These are phyloP conservation scores for Blepharisma japonicum DNA, from an alignment of 73 alveolate genomes.

Conservation along the genomic window DNA sequence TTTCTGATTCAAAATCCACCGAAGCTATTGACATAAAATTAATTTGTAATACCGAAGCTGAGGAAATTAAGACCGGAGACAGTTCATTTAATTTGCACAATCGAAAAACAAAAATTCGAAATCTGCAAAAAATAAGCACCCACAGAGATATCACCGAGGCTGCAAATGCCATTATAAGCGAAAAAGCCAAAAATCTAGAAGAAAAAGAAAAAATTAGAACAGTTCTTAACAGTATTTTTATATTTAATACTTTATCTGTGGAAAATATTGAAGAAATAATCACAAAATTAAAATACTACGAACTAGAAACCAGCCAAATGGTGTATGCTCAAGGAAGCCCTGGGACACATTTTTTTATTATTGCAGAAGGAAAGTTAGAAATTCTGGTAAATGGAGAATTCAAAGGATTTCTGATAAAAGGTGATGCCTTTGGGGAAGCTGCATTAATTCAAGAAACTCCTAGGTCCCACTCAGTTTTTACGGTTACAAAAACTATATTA, in stretches of 20 bases:
- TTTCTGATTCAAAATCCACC: no score
- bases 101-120: no score
- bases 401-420: constrained; percentile 38
- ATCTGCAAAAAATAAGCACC: no score
- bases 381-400: neutral
- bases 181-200: neutral
- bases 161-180: constrained; percentile 6
- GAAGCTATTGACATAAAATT: no score
- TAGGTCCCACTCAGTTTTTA: constrained; percentile 83
- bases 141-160: neutral
- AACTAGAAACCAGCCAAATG: neutral
- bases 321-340: neutral
- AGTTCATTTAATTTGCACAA: no score
- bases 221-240: neutral
- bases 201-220: neutral
- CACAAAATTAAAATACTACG: neutral
- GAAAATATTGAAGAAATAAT: neutral
- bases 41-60: no score
- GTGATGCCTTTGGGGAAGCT: constrained; percentile 90
- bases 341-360: neutral
- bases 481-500: constrained; percentile 63
- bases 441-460: constrained; percentile 90
- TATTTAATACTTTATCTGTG: constrained; percentile 11
- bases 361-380: constrained; percentile 30
- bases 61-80: no score